Evolutionary conservation across 164 flowering plant genomes (phyloP), one percentile per base, ranked within the genome.

Genomic region (Sextonia rubra): DNA sequence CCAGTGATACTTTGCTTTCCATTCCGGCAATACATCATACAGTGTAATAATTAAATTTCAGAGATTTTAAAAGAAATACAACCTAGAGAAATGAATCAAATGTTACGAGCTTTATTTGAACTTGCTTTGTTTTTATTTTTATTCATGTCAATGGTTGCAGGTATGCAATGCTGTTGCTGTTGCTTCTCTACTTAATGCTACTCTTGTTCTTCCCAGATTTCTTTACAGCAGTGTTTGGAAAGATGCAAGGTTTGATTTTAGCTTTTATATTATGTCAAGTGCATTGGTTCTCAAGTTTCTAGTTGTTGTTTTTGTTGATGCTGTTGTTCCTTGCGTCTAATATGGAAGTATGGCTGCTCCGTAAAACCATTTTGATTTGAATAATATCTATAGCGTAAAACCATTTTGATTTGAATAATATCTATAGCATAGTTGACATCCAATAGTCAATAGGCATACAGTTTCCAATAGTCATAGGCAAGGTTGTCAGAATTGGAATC

Each of bases 171-270:
- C 97, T 70, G 98, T 93, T 81, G 95, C 91, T 32, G 88, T 93
- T 65, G 91, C 99, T 55, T 88, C 95, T 67, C 77, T 96, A 29
- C 97, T 96, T 61, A 93, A 96, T 84, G 99, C 99, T 27, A 96
- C 98, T 61, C 86, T 96, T 22, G 91, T 96, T 71, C 82, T 96
- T 77, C 99, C 99, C 12, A 88, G 76, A 76, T 96, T 96, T 83
- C 90, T 96, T 52, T 89, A 88, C 83, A 96, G 99, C 90, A 96
- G 87, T 81, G 97, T 93, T 8, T 96, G 99, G 99, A 91, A 89
- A 73, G 99, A 95, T 83, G 90, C 97, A n/a, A 95, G 98, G 99
- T 95, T 32, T 68, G 83, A 32, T 8, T 67, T 64, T 60, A 23
- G 23, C 5, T 58, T 69, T 75, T 48, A 49, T 64, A 49, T 32